phyloP scores from a whole-genome alignment of 768 basidiomycete genomes.

The Lactifluus pinguis region DNA sequence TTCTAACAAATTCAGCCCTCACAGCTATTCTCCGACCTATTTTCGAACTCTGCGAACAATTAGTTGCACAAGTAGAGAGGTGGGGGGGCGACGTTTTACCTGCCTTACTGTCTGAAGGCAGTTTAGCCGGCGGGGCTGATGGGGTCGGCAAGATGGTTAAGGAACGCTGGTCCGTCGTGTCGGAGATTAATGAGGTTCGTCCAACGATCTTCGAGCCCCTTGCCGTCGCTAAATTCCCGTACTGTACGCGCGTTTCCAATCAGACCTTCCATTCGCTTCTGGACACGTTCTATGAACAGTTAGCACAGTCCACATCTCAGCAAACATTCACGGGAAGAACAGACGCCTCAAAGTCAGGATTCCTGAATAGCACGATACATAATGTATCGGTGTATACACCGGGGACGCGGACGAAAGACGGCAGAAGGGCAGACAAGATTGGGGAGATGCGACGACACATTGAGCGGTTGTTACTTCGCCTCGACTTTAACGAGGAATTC shows the following conservation, averaged over 20 bases:
- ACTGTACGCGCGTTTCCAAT: not conserved
- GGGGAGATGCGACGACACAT: slow-evolving; percentile 70
- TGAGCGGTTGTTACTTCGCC: slow-evolving; percentile 68
- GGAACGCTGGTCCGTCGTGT: slow-evolving; percentile 58
- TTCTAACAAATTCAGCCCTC: slow-evolving; percentile 58
- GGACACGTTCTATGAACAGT: slow-evolving; percentile 70
- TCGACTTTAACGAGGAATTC: slow-evolving; percentile 79
- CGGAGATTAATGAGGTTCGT: slow-evolving; percentile 70
- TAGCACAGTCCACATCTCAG: slow-evolving; percentile 68
- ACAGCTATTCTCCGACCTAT: slow-evolving; percentile 59
- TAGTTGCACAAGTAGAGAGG: slow-evolving; percentile 80
- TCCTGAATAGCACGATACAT: slow-evolving; percentile 45
- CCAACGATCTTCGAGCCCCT: not conserved
- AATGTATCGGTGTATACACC: slow-evolving; percentile 33
- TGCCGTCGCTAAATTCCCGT: slow-evolving; percentile 15
- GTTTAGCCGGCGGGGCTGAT: slow-evolving; percentile 45
- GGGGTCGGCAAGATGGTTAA: slow-evolving; percentile 64
- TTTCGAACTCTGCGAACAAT: slow-evolving; percentile 75
- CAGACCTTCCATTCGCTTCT: slow-evolving; percentile 62
- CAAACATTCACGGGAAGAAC: slow-evolving; percentile 54
- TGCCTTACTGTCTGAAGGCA: slow-evolving; percentile 74
- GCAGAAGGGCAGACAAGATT: slow-evolving; percentile 46
- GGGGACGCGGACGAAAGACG: slow-evolving; percentile 42
- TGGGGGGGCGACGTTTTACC: slow-evolving; percentile 92
- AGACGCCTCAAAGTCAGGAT: slow-evolving; percentile 64